Conservation (phyloP, 2,329 filamentous ascomycete species). For the Exophiala lecanii-corni region DNA sequence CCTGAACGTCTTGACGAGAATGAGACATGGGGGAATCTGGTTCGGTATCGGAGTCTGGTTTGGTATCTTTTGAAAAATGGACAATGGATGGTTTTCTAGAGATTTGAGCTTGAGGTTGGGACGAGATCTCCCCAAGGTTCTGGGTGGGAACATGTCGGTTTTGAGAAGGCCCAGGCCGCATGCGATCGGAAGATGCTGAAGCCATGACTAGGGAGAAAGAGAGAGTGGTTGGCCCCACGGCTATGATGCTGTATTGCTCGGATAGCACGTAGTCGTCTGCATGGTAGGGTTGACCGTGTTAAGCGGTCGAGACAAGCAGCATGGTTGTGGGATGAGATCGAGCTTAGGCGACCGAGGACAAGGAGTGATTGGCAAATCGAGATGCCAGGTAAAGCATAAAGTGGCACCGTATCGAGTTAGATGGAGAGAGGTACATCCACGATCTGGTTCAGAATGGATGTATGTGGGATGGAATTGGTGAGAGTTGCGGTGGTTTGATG, state of each 20-base stretch:
- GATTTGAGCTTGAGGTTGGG: slow-evolving; percentile 2
- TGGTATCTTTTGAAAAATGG: slow-evolving; percentile 23
- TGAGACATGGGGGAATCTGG: slow-evolving; percentile 17
- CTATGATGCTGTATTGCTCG: not conserved
- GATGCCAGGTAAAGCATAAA: too few relatives aligned
- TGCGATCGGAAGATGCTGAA: slow-evolving; percentile 10
- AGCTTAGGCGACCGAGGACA: not conserved
- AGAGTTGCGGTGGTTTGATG: too few relatives aligned
- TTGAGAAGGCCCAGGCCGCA: slow-evolving; percentile 5
- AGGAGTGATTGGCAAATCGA: not conserved
- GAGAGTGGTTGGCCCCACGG: not conserved
- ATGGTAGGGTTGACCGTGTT: too few relatives aligned
- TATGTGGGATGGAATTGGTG: too few relatives aligned
- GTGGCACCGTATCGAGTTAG: too few relatives aligned
- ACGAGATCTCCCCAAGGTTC: slow-evolving; percentile 1
- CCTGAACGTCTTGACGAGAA: slow-evolving; percentile 9
- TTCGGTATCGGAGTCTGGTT: slow-evolving; percentile 5
- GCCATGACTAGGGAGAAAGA: slow-evolving; percentile 9
- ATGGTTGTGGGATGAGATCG: not conserved
- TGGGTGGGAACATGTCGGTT: slow-evolving; percentile 8
- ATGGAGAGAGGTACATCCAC: too few relatives aligned
- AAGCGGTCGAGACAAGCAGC: too few relatives aligned
- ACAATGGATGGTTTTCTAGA: slow-evolving; percentile 15
- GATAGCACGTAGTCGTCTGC: not conserved
- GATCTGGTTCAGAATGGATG: not conserved